Evolutionary conservation across 179 eudicot species (phyloP).

Genomic region (Sideroxylon spinosum): DNA sequence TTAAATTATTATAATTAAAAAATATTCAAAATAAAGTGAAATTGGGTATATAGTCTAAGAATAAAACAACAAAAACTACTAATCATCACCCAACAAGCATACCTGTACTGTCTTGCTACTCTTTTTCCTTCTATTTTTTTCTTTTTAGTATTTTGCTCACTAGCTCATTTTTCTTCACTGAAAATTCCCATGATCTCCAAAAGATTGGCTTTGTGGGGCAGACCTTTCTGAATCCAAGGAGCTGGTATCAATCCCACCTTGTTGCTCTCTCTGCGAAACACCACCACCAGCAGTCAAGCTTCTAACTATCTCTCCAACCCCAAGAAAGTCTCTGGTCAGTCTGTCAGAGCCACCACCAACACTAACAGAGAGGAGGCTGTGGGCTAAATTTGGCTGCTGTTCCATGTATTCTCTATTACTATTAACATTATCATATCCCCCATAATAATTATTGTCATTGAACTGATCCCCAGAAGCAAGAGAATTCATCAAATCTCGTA

Average conservation of each 20-base stretch:
- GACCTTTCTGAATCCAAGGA: background rate
- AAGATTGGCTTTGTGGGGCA: background rate
- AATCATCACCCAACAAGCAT: background rate
- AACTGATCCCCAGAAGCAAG: background rate
- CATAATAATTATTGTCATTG: background rate
- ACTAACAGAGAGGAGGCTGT: background rate
- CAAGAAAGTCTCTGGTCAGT: constrained; percentile 41
- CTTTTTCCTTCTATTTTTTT: background rate
- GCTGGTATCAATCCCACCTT: constrained; percentile 10
- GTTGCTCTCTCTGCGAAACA: constrained; percentile 22
- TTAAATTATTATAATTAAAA: too few species aligned
- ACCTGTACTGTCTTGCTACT: constrained; percentile 17
- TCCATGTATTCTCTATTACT: too few species aligned
- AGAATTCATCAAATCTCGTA: too few species aligned
- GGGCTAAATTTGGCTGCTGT: too few species aligned
- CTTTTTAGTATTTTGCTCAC: background rate
- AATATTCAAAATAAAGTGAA: too few species aligned
- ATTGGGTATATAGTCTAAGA: too few species aligned
- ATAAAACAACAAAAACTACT: too few species aligned
- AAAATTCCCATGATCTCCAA: background rate
- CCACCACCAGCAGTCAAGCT: constrained; percentile 36
- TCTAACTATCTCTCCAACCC: constrained; percentile 43
- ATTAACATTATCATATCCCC: too few species aligned
- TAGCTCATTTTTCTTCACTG: background rate
- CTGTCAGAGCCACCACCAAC: constrained; percentile 20